A percentile compares a stretch with the other conserved stretches of the same genome.
These are phyloP conservation scores for Adansonia gregorii DNA, from an alignment of 441 rosid genomes.

Conservation along the genomic window DNA sequence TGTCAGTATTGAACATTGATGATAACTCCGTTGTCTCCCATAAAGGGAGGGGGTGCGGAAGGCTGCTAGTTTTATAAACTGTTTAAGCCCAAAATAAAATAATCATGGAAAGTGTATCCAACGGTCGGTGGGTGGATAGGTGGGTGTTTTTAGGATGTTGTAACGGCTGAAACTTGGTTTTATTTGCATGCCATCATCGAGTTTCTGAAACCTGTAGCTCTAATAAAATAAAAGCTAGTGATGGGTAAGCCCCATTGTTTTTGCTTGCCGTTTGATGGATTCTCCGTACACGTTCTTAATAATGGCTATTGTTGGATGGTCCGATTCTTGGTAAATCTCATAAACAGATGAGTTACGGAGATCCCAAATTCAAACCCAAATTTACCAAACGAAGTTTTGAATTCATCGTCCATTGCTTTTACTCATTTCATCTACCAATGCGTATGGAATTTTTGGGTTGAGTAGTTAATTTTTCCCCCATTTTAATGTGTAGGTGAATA, in stretches of 20 bases:
- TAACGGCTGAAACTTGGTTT: background rate
- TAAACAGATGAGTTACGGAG: too few species aligned
- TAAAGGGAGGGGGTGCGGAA: too few species aligned
- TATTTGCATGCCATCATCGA: background rate
- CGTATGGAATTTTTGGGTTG: too few species aligned
- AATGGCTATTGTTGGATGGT: too few species aligned
- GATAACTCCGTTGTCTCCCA: background rate
- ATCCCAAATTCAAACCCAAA: too few species aligned
- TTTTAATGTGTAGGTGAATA: too few species aligned
- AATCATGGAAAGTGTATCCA: background rate
- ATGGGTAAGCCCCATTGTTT: constrained; percentile 10
- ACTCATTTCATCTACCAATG: too few species aligned
- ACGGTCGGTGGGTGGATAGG: background rate
- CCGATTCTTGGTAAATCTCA: too few species aligned
- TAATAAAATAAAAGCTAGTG: background rate
- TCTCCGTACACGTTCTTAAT: constrained; percentile 7
- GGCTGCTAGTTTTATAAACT: background rate
- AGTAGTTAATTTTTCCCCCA: too few species aligned
- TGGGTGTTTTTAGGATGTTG: background rate
- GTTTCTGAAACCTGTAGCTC: background rate
- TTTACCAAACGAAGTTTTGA: too few species aligned
- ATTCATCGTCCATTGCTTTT: too few species aligned
- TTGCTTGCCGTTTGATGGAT: background rate
- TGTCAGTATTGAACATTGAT: background rate
- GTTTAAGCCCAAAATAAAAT: background rate